Base-by-base conservation (phyloP, 1,284 basidiomycete species). In the Sporisorium sorghi region DNA sequence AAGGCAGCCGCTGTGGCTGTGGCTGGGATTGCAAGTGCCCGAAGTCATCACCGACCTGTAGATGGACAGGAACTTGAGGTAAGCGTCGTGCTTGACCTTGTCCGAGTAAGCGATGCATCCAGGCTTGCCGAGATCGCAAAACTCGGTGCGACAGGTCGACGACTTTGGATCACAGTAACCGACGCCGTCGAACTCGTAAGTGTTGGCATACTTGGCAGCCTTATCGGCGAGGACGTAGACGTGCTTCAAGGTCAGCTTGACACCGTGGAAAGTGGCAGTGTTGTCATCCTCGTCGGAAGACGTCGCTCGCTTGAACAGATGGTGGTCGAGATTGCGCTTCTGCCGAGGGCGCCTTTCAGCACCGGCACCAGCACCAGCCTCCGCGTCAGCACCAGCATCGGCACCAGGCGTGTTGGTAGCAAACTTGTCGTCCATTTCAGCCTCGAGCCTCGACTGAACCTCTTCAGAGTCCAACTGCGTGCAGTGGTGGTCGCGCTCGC, bases 101-200 rank as follows among this genome's bases (percentile, higher is more conserved):
- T 32, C 28, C 26, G 46, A 23, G n/a, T 32, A 48, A n/a, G 46
- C 8, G 30, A 32, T 17, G 46, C 46, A 48, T 17, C 24, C 46
- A 2, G 28, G 17, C 2, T 8, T 19, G 14, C 26, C 17, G 11
- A 33, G 5, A 2, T 30, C 10, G 46, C 46, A 48, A 8, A 2
- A 21, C 5, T 17, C 12, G 9, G 5, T 6, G 21, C 3, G 5
- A 21, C 21, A 43, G 19, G 21, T 40, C 19, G 40, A 21, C 8
- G 40, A 43, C 5, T 24, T 24, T 7, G 19, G 40, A 21, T 43
- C 23, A 21, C 40, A 43, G 19, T 43, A 10, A 4, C 40, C 40
- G 12, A 37, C 2, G 3, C n/a, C n/a, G 35, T 17, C 14, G 15
- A n/a, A 17, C 35, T 17, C 35, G 12, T 32, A 11, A 32, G 33